These are phyloP conservation scores for Chlorella variabilis DNA, from an alignment of 163 green algal genomes.

Conservation along the genomic window DNA sequence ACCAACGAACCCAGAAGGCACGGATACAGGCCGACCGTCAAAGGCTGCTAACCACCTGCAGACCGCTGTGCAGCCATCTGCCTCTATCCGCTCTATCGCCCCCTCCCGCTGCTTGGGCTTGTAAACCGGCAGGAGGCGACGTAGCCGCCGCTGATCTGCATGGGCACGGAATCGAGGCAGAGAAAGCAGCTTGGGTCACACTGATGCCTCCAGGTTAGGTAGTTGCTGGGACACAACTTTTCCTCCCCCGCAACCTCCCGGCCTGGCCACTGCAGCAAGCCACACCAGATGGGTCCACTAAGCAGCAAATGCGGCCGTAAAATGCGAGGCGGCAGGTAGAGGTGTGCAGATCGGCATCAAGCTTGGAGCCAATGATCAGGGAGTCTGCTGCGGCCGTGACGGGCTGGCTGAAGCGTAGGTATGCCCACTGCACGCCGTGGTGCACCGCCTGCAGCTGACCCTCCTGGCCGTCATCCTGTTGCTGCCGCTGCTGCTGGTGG, in stretches of 20 bases:
- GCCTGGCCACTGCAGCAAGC: background rate
- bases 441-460: conserved; percentile 38
- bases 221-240: too few relatives aligned
- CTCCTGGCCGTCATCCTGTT: background rate
- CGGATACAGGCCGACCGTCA: too few relatives aligned
- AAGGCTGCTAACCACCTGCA: conserved; percentile 43
- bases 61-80: conserved; percentile 73
- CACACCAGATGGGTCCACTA: background rate
- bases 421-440: conserved; percentile 78
- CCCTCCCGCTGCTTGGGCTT: conserved; percentile 87
- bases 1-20: too few relatives aligned
- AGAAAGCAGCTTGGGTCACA: too few relatives aligned
- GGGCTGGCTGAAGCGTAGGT: conserved; percentile 85
- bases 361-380: conserved; percentile 84
- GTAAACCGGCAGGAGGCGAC: conserved; percentile 68
- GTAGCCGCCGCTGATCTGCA: conserved; percentile 43
- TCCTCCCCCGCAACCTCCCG: too few relatives aligned
- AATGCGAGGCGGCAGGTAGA: conserved; percentile 90
- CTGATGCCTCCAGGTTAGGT: too few relatives aligned
- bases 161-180: too few relatives aligned
- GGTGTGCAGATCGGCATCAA: conserved; percentile 79
- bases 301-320: conserved; percentile 75
- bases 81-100: conserved; percentile 77
- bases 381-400: conserved; percentile 78
- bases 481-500: background rate